A percentile compares a stretch with the other conserved stretches of the same genome.
Evolutionary conservation across 352 stramenopile species (phyloP).

Genomic region (Phytophthora tentaculata): DNA sequence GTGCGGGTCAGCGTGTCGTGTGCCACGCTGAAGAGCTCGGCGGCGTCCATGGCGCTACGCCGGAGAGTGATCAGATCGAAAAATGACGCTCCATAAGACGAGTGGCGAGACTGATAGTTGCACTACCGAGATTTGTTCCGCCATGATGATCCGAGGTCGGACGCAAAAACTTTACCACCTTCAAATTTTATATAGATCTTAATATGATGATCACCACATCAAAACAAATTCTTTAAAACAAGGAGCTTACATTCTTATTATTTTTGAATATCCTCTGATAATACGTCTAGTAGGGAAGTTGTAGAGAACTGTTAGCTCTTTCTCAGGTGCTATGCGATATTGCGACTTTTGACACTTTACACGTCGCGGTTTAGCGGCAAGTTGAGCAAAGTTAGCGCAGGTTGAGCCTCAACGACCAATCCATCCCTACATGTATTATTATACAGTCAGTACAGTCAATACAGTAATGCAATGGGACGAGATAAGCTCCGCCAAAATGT

Average conservation of each 20-base stretch:
- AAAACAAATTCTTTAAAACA: no score
- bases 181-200: neutral
- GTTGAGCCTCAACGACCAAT: neutral
- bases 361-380: neutral
- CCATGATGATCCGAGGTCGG: slow-evolving; percentile 23
- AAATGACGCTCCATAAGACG: slow-evolving; percentile 9
- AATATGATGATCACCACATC: no score
- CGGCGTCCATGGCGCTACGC: slow-evolving; percentile 30
- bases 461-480: no score
- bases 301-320: neutral
- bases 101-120: slow-evolving; percentile 10
- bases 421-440: no score
- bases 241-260: neutral
- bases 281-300: neutral
- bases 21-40: slow-evolving; percentile 31
- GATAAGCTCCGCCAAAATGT: no score
- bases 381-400: no score
- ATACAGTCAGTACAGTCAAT: no score
- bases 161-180: neutral
- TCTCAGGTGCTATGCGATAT: slow-evolving; percentile 14
- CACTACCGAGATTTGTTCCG: slow-evolving; percentile 5
- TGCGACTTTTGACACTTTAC: slow-evolving; percentile 7
- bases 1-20: slow-evolving; percentile 40
- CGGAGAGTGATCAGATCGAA: slow-evolving; percentile 6
- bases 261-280: neutral